phyloP scores from a whole-genome alignment of 2,329 filamentous ascomycete species.

The Colletotrichum karsti region DNA sequence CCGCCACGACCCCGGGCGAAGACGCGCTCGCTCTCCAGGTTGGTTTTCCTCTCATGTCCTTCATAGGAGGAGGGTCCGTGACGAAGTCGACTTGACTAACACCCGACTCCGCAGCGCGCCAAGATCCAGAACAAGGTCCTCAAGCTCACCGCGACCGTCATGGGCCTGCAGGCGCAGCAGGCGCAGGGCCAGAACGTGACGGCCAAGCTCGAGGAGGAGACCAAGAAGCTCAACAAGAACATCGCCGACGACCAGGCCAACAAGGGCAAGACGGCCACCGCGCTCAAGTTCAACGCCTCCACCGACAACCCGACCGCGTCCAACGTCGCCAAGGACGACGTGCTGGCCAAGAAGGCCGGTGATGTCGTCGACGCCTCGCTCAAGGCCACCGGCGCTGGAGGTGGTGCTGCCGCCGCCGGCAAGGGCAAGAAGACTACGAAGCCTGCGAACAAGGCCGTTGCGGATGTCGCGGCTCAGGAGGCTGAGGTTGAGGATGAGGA shows the following conservation, averaged over 20 bases:
- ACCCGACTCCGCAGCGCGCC: constrained; percentile 45
- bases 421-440: not conserved
- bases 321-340: constrained; percentile 19
- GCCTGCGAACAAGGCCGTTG: constrained; percentile 28
- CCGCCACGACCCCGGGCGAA: constrained; percentile 51
- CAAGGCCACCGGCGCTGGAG: not conserved
- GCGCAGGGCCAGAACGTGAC: constrained; percentile 59
- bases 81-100: not conserved
- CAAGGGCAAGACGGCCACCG: constrained; percentile 53
- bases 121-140: constrained; percentile 70
- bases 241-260: constrained; percentile 55
- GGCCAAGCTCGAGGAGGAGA: constrained; percentile 53
- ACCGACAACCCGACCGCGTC: constrained; percentile 23
- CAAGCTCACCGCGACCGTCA: constrained; percentile 61
- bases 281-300: constrained; percentile 29
- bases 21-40: constrained; percentile 57
- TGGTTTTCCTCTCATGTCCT: not conserved
- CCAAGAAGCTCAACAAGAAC: constrained; percentile 62
- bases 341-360: constrained; percentile 9
- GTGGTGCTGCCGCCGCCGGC: not conserved
- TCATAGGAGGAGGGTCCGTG: not conserved
- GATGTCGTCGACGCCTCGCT: constrained; percentile 5
- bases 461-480: constrained; percentile 38
- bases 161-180: constrained; percentile 57
- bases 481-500: constrained; percentile 38